A percentile compares a stretch with the other conserved stretches of the same genome.
These are phyloP conservation scores for Solanum bulbocastanum DNA, from an alignment of 257 asterid genomes.

Conservation along the genomic window DNA sequence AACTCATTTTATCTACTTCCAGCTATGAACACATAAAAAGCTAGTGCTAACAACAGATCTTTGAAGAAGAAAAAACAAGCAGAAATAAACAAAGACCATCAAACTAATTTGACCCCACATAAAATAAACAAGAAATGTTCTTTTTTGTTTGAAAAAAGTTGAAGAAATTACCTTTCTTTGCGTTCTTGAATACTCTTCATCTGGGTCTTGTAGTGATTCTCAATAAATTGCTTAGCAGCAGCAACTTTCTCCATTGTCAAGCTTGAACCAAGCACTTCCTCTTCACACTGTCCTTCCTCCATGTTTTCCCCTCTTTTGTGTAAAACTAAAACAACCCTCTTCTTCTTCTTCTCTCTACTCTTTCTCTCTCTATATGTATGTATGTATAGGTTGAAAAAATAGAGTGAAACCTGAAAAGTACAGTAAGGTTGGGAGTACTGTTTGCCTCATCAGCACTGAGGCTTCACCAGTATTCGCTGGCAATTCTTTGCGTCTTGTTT, in stretches of 20 bases:
- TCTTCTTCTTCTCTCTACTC: constrained; percentile 4
- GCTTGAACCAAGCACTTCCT: constrained; percentile 77
- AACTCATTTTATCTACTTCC: too few species aligned
- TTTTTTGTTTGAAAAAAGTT: background rate
- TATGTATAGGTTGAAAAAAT: background rate
- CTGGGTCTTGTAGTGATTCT: constrained; percentile 95
- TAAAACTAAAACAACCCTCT: background rate
- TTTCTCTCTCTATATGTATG: background rate
- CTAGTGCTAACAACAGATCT: constrained; percentile 4
- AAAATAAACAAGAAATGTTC: background rate
- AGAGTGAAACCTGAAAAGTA: background rate
- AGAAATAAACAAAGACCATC: background rate
- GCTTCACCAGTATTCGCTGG: background rate
- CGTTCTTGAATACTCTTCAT: constrained; percentile 91
- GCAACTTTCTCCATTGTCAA: constrained; percentile 98
- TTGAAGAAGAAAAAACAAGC: background rate
- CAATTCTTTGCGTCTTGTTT: background rate
- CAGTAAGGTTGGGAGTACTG: background rate
- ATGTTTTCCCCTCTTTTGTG: constrained; percentile 9
- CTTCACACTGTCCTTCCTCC: constrained; percentile 46
- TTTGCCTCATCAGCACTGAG: constrained; percentile 17
- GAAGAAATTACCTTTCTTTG: constrained; percentile 58
- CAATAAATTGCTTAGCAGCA: constrained; percentile 93
- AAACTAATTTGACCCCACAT: background rate
- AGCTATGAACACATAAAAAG: background rate